Conservation (phyloP, 2,329 filamentous ascomycete genomes). For the Colletotrichum truncatum region DNA sequence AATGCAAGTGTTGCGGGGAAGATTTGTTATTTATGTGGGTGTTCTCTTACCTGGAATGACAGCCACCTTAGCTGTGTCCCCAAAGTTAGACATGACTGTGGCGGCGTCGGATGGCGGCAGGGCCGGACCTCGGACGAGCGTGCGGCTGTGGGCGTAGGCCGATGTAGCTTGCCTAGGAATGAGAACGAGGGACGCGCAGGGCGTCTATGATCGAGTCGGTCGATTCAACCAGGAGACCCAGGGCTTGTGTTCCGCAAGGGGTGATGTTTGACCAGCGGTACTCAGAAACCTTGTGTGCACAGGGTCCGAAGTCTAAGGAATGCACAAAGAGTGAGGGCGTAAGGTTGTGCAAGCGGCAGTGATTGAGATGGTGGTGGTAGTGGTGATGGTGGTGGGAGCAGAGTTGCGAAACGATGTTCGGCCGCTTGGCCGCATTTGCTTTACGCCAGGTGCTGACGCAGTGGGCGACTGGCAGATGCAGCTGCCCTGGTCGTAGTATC, state of each 20-base stretch:
- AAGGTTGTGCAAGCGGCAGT: background rate
- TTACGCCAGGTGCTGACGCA: background rate
- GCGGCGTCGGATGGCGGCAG: conserved; percentile 23
- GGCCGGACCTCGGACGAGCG: conserved; percentile 23
- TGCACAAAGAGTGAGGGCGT: conserved; percentile 9
- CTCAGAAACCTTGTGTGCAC: conserved; percentile 25
- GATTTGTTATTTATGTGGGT: conserved; percentile 7
- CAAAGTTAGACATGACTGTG: conserved; percentile 29
- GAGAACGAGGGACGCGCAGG: conserved; percentile 6
- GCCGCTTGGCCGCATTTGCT: conserved; percentile 7
- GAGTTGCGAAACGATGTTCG: conserved; percentile 25
- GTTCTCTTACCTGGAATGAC: conserved; percentile 26
- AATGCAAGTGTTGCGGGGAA: background rate
- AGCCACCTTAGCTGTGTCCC: conserved; percentile 24
- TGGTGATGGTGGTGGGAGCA: background rate
- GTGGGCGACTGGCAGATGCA: conserved; percentile 3
- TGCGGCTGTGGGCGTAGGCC: conserved; percentile 19
- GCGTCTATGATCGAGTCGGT: conserved; percentile 5
- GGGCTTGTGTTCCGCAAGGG: conserved; percentile 14
- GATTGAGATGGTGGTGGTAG: background rate
- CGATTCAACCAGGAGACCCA: conserved; percentile 13
- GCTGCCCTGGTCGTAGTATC: conserved; percentile 12
- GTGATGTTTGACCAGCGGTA: conserved; percentile 15
- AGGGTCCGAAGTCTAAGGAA: conserved; percentile 25
- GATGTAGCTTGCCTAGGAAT: background rate